Evolutionary conservation across 2,329 filamentous ascomycete species (phyloP).

Genomic region (Purpureocillium lavendulum): DNA sequence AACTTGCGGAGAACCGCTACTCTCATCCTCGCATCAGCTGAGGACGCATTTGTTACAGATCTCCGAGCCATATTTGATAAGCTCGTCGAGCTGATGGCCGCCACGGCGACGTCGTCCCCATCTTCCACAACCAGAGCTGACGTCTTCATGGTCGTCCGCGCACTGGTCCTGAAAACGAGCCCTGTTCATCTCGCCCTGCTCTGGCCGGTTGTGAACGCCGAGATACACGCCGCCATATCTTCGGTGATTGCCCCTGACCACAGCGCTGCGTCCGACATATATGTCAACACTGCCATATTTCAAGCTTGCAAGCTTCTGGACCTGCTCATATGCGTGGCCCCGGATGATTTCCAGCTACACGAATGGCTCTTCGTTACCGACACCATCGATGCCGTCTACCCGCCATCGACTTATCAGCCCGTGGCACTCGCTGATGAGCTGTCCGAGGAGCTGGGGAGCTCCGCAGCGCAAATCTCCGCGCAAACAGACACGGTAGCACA

Average conservation of each 20-base stretch:
- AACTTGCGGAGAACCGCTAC: conserved; percentile 77
- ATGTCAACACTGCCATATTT: conserved; percentile 67
- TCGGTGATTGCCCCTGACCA: conserved; percentile 63
- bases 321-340: conserved; percentile 73
- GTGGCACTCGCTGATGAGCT: conserved; percentile 78
- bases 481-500: conserved; percentile 29
- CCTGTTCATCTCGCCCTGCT: conserved; percentile 72
- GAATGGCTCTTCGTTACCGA: conserved; percentile 98
- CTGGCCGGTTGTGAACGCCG: conserved; percentile 85
- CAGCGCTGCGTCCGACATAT: conserved; percentile 58
- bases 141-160: conserved; percentile 79
- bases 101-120: conserved; percentile 81
- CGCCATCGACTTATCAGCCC: conserved; percentile 58
- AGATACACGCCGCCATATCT: conserved; percentile 72
- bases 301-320: conserved; percentile 95
- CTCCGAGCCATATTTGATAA: conserved; percentile 70
- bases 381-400: conserved; percentile 92
- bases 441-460: conserved; percentile 61
- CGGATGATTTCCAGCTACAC: conserved; percentile 95
- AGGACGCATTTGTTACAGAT: conserved; percentile 74
- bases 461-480: conserved; percentile 20
- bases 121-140: conserved; percentile 85
- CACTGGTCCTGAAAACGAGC: conserved; percentile 70
- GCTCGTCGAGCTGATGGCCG: conserved; percentile 74
- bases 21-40: conserved; percentile 65